phyloP scores from a whole-genome alignment of 2,329 filamentous ascomycete genomes.

The Alternaria arbusti region DNA sequence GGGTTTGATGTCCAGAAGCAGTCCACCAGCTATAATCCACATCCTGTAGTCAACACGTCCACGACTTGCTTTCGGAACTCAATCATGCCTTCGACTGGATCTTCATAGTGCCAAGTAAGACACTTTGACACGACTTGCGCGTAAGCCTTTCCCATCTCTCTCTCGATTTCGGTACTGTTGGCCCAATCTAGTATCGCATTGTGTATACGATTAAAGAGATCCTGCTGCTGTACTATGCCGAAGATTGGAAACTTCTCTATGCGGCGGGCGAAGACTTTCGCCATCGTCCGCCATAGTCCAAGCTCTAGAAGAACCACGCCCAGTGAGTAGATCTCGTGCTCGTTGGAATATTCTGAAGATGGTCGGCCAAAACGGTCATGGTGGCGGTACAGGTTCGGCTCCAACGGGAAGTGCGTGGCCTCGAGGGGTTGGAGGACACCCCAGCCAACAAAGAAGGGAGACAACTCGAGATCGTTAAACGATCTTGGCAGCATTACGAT shows the following conservation, averaged over 20 bases:
- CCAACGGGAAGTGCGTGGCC: slow-evolving; percentile 7
- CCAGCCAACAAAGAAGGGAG: slow-evolving; percentile 22
- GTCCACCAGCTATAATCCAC: not conserved
- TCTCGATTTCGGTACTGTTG: slow-evolving; percentile 14
- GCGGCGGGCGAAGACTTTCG: slow-evolving; percentile 14
- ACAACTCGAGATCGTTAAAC: slow-evolving; percentile 12
- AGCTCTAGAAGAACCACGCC: slow-evolving; percentile 62
- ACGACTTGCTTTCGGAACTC: slow-evolving; percentile 18
- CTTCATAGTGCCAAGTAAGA: slow-evolving; percentile 15
- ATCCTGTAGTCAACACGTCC: slow-evolving; percentile 6
- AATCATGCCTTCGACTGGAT: slow-evolving; percentile 12
- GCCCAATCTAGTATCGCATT: slow-evolving; percentile 16
- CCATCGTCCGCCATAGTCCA: slow-evolving; percentile 52
- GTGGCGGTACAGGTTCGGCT: slow-evolving; percentile 58
- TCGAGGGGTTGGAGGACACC: slow-evolving; percentile 10
- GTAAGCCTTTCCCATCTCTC: slow-evolving; percentile 20
- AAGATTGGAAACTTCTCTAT: slow-evolving; percentile 15
- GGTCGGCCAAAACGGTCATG: slow-evolving; percentile 54
- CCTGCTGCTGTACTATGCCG: slow-evolving; percentile 5
- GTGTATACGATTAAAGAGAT: slow-evolving; percentile 14
- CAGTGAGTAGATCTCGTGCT: slow-evolving; percentile 64
- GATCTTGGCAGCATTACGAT: slow-evolving; percentile 15
- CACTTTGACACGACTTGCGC: slow-evolving; percentile 16
- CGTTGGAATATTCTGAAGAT: slow-evolving; percentile 52
- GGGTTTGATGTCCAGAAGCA: not conserved